Conservation (phyloP, 2,329 filamentous ascomycete genomes). For the Colletotrichum phormii region DNA sequence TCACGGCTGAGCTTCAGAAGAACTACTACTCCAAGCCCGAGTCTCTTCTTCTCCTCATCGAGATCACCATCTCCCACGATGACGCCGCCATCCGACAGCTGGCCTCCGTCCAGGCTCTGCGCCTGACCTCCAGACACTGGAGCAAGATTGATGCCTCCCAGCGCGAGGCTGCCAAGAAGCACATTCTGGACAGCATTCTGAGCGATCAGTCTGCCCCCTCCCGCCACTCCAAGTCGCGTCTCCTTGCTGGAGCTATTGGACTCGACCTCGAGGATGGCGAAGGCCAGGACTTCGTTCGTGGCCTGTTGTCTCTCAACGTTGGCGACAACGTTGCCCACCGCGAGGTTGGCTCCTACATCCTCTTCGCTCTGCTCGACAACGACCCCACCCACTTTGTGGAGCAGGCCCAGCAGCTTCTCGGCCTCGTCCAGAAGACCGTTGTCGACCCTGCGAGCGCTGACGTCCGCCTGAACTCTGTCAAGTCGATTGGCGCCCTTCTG, state of each 20-base stretch:
- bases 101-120: conserved; percentile 88
- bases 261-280: conserved; percentile 80
- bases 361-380: conserved; percentile 91
- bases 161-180: conserved; percentile 83
- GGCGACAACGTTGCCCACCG: conserved; percentile 82
- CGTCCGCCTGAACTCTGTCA: conserved; percentile 93
- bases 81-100: conserved; percentile 83
- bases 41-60: conserved; percentile 86
- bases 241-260: conserved; percentile 88
- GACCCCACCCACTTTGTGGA: conserved; percentile 87
- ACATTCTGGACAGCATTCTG: conserved; percentile 85
- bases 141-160: conserved; percentile 76
- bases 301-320: conserved; percentile 82
- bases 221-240: conserved; percentile 87
- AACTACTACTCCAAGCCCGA: conserved; percentile 90
- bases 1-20: conserved; percentile 90
- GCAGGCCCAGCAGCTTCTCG: conserved; percentile 82
- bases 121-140: conserved; percentile 90
- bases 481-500: conserved; percentile 88
- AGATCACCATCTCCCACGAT: conserved; percentile 85
- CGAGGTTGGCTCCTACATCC: conserved; percentile 91
- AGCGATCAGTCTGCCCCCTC: conserved; percentile 81
- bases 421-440: conserved; percentile 87
- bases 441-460: conserved; percentile 90
- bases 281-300: conserved; percentile 84